These are phyloP conservation scores for Nannochloropsis granulata DNA, from an alignment of 108 stramenopile genomes.

Conservation along the genomic window DNA sequence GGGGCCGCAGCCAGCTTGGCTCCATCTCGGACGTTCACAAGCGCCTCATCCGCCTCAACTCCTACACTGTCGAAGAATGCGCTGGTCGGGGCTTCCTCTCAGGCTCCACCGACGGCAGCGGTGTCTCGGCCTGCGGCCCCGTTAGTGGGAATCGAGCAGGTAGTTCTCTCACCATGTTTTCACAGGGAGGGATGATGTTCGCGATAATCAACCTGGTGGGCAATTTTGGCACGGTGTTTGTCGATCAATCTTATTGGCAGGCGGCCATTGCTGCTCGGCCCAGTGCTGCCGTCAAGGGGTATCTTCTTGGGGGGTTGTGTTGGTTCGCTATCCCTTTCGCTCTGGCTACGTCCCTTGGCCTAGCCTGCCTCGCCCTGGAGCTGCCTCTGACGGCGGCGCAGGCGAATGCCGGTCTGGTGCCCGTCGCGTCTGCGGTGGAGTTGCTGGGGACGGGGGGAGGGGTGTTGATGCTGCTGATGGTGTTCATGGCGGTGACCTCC, in stretches of 20 bases:
- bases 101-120: neutral
- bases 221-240: constrained; percentile 87
- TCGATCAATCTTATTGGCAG: constrained; percentile 87
- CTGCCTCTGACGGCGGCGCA: constrained; percentile 59
- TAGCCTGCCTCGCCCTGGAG: constrained; percentile 66
- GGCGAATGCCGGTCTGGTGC: constrained; percentile 71
- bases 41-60: constrained; percentile 42
- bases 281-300: constrained; percentile 57
- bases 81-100: constrained; percentile 35
- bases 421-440: constrained; percentile 68
- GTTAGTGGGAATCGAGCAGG: constrained; percentile 64
- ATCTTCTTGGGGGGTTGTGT: constrained; percentile 77
- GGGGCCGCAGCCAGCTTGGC: constrained; percentile 21
- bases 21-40: constrained; percentile 39
- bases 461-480: constrained; percentile 63
- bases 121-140: constrained; percentile 51
- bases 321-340: constrained; percentile 68
- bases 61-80: constrained; percentile 49
- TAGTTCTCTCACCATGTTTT: constrained; percentile 77
- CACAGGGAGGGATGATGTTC: constrained; percentile 68
- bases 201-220: constrained; percentile 85
- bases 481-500: constrained; percentile 87
- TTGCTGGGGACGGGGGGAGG: constrained; percentile 59
- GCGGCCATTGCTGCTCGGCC: constrained; percentile 78
- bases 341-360: constrained; percentile 69